Evolutionary conservation across 192 early-diverging fungal genomes (phyloP), one percentile per base, ranked within the genome.

Genomic region (Coemansia sp.): DNA sequence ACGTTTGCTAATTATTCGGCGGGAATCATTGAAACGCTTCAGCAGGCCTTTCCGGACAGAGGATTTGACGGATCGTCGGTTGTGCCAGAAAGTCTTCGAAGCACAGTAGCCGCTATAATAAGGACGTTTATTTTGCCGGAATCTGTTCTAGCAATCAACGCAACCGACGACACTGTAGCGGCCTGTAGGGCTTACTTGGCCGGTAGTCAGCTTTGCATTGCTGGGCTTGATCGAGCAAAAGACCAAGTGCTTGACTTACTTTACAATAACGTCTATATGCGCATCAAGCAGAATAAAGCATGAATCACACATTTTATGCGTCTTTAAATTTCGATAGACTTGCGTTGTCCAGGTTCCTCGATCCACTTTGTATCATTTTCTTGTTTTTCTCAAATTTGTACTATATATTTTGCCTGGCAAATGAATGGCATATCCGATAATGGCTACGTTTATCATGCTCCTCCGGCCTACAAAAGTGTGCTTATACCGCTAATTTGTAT

Each of bases 251-350:
- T 77, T 10, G 65, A 68, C 8, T 31, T 77, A 23, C 28, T 77
- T 12, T 69, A 77, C 37, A 34, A 56, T 3, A 77, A 77, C 42
- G 69, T 77, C 1, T 77, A 77, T 57, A 47, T 71, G n/a, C 59
- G 71, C 9, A 42, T 63, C n/a, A 44, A 44, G 2, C 40, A n/a
- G 15, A n/a, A 44, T n/a, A 15, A 44, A 44, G 40, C 40, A 44
- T 44, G 40, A 44, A 44, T 14, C 40, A 5, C 40, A n/a, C 40
- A n/a, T 15, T 44, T 44, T n/a, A 44, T 44, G 40, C 40, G 40
- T 14, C 31, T 44, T 44, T 15, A 44, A 44, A 44, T n/a, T 44
- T 44, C 15, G 11, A n/a, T 44, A 44, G 15, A 15, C 15, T 44
- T 15, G 40, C 15, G 12, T 7, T 12, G 11, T 12, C 40, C 15